Evolutionary conservation across 352 stramenopile genomes (phyloP).

Genomic region (Phytophthora lateralis): DNA sequence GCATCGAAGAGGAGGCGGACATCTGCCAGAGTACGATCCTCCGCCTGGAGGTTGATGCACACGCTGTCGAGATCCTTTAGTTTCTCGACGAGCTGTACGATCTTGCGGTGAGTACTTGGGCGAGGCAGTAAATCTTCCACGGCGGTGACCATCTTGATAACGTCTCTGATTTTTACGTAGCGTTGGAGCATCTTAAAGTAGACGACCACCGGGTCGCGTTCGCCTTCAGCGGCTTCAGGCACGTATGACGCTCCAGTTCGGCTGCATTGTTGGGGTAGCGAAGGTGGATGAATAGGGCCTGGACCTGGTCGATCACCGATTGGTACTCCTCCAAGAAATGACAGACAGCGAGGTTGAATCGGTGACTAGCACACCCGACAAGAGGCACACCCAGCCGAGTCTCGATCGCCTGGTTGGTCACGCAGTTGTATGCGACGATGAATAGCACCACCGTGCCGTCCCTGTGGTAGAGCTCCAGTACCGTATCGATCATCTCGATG

Average conservation of each 20-base stretch:
- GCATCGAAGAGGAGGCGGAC: slow-evolving; percentile 12
- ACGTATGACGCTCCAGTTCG: background rate
- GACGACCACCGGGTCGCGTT: slow-evolving; percentile 3
- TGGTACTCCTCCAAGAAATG: background rate
- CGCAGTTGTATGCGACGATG: slow-evolving; percentile 8
- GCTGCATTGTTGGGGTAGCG: slow-evolving; percentile 4
- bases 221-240: background rate
- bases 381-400: slow-evolving; percentile 1
- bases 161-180: slow-evolving; percentile 12
- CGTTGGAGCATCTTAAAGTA: background rate
- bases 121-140: slow-evolving; percentile 10
- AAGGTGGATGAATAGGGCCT: background rate
- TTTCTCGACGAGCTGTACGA: slow-evolving; percentile 3
- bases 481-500: slow-evolving; percentile 3
- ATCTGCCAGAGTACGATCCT: slow-evolving; percentile 1
- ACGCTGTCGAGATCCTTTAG: slow-evolving; percentile 4
- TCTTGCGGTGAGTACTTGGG: background rate
- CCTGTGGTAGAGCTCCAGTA: background rate
- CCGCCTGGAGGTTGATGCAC: background rate
- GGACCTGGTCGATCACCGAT: background rate
- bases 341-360: slow-evolving; percentile 5
- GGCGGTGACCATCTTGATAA: slow-evolving; percentile 9
- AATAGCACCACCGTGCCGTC: background rate
- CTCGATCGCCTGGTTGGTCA: slow-evolving; percentile 5
- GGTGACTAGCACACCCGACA: slow-evolving; percentile 8